phyloP scores from a whole-genome alignment of 495 filamentous ascomycete genomes.

The Penicillium desertorum region DNA sequence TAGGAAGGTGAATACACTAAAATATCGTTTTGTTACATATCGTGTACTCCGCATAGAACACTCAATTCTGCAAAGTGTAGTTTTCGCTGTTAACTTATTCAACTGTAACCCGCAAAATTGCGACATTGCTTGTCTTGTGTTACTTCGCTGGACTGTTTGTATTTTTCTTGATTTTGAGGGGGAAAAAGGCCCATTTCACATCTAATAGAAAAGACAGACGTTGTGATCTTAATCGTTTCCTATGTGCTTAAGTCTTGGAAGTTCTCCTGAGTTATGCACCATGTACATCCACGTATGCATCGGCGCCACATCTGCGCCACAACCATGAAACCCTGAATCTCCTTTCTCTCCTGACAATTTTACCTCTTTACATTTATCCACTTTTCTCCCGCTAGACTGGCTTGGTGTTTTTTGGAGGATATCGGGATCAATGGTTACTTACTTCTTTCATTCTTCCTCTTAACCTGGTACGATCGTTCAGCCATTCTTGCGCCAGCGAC shows the following conservation, averaged over 20 bases:
- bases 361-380: slow-evolving; percentile 15
- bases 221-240: background rate
- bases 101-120: too few species aligned
- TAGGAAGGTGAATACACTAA: background rate
- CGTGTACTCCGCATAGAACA: too few species aligned
- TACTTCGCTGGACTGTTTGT: too few species aligned
- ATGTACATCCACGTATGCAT: background rate
- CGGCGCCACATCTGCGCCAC: slow-evolving; percentile 33
- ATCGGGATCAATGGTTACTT: slow-evolving; percentile 34
- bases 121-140: too few species aligned
- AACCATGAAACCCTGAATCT: slow-evolving; percentile 27
- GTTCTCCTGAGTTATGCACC: background rate
- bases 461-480: slow-evolving; percentile 31
- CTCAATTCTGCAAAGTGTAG: too few species aligned
- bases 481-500: slow-evolving; percentile 18
- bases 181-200: too few species aligned
- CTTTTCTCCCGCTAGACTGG: slow-evolving; percentile 27
- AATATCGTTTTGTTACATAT: too few species aligned
- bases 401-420: slow-evolving; percentile 23
- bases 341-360: slow-evolving; percentile 27
- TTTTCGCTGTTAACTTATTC: too few species aligned
- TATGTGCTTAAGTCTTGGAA: background rate
- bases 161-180: too few species aligned
- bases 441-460: slow-evolving; percentile 6
- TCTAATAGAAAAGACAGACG: background rate